phyloP scores from a whole-genome alignment of 805 yeast genomes.

The Starmerella sirachaensis region DNA sequence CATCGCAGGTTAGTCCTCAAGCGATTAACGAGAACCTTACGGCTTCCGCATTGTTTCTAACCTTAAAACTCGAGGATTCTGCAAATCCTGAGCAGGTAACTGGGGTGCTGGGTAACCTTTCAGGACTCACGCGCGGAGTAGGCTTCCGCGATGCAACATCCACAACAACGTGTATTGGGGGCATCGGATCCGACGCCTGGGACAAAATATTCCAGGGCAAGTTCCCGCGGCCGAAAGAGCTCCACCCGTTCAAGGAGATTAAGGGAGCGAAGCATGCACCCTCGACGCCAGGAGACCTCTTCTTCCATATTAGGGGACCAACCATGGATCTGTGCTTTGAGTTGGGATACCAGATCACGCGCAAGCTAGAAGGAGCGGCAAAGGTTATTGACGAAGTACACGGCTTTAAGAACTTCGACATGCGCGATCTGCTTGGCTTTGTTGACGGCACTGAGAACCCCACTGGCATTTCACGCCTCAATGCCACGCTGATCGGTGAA shows the following conservation, averaged over 20 bases:
- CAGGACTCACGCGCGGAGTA: slow-evolving; percentile 1
- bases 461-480: slow-evolving; percentile 10
- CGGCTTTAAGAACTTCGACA: slow-evolving; percentile 22
- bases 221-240: slow-evolving; percentile 17
- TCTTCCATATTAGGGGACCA: slow-evolving; percentile 20
- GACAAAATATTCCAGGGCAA: slow-evolving; percentile 7
- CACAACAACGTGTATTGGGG: slow-evolving; percentile 8
- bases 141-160: slow-evolving; percentile 2
- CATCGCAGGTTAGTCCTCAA: slow-evolving; percentile 5
- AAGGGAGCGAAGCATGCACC: slow-evolving; percentile 21
- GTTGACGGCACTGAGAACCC: slow-evolving; percentile 25
- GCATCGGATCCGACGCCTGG: slow-evolving; percentile 21
- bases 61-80: slow-evolving; percentile 3
- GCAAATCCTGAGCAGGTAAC: slow-evolving; percentile 4
- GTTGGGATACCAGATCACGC: slow-evolving; percentile 14
- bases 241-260: slow-evolving; percentile 20
- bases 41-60: slow-evolving; percentile 11
- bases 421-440: slow-evolving; percentile 22
- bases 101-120: slow-evolving; percentile 8
- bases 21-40: slow-evolving; percentile 9
- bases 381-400: slow-evolving; percentile 21
- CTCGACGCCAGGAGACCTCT: slow-evolving; percentile 22
- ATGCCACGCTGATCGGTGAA: slow-evolving; percentile 13
- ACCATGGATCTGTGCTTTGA: slow-evolving; percentile 22
- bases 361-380: slow-evolving; percentile 15